Evolutionary conservation across 192 early-diverging fungal species (phyloP), one percentile per base, ranked within the genome.

Genomic region (Dissophora globulifera): DNA sequence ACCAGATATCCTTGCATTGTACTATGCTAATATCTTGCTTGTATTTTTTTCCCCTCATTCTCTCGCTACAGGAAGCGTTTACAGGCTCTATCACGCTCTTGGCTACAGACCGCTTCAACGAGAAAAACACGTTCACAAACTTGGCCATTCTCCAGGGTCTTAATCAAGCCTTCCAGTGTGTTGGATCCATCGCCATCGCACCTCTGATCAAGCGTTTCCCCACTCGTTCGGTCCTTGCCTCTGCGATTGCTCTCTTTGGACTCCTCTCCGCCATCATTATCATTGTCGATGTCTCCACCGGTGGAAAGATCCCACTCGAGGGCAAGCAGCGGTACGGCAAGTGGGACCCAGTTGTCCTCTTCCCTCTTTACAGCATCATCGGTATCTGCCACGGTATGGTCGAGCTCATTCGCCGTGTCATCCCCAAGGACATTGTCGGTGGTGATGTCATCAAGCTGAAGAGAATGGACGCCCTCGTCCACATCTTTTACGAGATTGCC

Each of bases 391-490:
- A 83, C 32, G 85, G 85, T 22, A 82, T 84, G 65, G 72, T 88
- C 19, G 87, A 88, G 50, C 69, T 88, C 15, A 84, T 88, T 25
- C 86, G 87, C 15, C 86, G 87, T 62, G 79, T 88, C 54, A 83
- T 87, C 19, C 86, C 86, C 31, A 56, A 62, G n/a, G 86, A 87
- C 60, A 83, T 87, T 48, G 86, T 88, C 40, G 87, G 87, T 35
- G 87, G 85, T 38, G 76, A 88, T 76, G 81, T 84, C 15, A 48
- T 78, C 50, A 88, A 88, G 79, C 80, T 88, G 57, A 85, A 83
- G 72, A 60, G 58, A 33, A 88, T 88, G 86, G 87, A 88, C 54
- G 76, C 81, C 22, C 68, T 57, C 29, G 87, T 88, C 41, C 87
- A 88, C 50, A 66, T 88, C 51, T 83, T 80, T 50, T 88, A 85